Base-by-base conservation (phyloP, 345 rosid species). In the Sonneratia caseolaris region DNA sequence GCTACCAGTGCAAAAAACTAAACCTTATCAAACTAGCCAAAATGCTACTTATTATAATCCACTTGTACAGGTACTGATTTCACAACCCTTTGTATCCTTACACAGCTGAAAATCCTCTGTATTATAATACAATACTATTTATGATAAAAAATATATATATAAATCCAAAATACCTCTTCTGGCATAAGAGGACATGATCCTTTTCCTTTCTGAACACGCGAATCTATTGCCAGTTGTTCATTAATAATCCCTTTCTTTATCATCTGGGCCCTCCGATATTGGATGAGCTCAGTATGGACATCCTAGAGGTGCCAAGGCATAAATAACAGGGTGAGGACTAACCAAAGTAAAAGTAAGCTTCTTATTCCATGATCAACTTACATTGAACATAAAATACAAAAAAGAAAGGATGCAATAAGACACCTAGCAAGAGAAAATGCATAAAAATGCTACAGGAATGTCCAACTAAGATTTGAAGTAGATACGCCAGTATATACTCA, bases 141-240 rank as follows among this genome's bases (percentile, higher is more conserved):
- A 32, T 0, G 19, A 27, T 37, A 10, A 21, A 38, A 7, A 2
- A 7, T 38, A 5, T 21, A n/a, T 4, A 40, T 24, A 5, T 21
- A n/a, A 10, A 40, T 24, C 37, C 22, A 13, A 43, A 75, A 38
- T 76, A 96, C 99, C 96, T 92, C 97, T 86, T 92, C 99, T 66
- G 99, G 99, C 93, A 88, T 88, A 59, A 96, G 90, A 37, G 99
- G 98, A 73, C 99, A 96, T 68, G 88, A 85, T 64, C 99, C 99
- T 74, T 86, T 88, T 74, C 81, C 93, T 83, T 89, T 89, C 18
- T 81, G 95, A 71, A 80, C 71, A 79, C 64, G 90, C 3, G 99
- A 96, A 61, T 91, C 87, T 10, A 89, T 80, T 37, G 70, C 80
- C 65, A 88, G 79, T 70, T 85, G 81, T 71, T 87, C 97, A 43